Percentiles rank a stretch among this genome's conserved stretches.
Conservation (phyloP, 192 early-diverging fungal species). For the Coemansia sp. region DNA sequence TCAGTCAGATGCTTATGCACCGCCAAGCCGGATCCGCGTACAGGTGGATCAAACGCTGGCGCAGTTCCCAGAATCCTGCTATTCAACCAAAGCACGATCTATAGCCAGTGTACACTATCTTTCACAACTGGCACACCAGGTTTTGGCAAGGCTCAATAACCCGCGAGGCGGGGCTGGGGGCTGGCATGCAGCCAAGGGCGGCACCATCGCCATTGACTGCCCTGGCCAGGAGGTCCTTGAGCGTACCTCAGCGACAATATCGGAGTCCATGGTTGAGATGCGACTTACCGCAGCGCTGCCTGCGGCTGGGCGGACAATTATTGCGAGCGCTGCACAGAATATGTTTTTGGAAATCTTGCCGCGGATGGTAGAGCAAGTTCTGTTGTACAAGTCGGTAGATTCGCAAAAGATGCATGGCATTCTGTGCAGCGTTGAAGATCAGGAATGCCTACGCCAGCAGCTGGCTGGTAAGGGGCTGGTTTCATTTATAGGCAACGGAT, state of each 20-base stretch:
- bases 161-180: constrained; percentile 14
- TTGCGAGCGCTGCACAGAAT: constrained; percentile 29
- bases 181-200: constrained; percentile 38
- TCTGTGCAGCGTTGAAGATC: constrained; percentile 54
- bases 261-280: constrained; percentile 31
- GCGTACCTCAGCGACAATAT: constrained; percentile 43
- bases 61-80: constrained; percentile 29
- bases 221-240: constrained; percentile 59
- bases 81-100: constrained; percentile 20
- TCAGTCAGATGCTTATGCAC: constrained; percentile 56
- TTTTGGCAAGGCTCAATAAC: constrained; percentile 3
- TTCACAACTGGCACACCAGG: constrained; percentile 18
- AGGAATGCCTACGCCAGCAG: constrained; percentile 45
- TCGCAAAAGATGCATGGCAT: constrained; percentile 16
- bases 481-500: constrained; percentile 54
- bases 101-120: constrained; percentile 52
- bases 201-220: constrained; percentile 37
- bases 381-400: constrained; percentile 31
- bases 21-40: constrained; percentile 53
- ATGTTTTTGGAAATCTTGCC: constrained; percentile 50
- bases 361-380: constrained; percentile 19
- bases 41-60: constrained; percentile 32
- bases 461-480: constrained; percentile 36
- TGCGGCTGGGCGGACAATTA: constrained; percentile 52
- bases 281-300: constrained; percentile 52